Conservation (phyloP, 2,329 filamentous ascomycete species). For the Metarhizium humberi region DNA sequence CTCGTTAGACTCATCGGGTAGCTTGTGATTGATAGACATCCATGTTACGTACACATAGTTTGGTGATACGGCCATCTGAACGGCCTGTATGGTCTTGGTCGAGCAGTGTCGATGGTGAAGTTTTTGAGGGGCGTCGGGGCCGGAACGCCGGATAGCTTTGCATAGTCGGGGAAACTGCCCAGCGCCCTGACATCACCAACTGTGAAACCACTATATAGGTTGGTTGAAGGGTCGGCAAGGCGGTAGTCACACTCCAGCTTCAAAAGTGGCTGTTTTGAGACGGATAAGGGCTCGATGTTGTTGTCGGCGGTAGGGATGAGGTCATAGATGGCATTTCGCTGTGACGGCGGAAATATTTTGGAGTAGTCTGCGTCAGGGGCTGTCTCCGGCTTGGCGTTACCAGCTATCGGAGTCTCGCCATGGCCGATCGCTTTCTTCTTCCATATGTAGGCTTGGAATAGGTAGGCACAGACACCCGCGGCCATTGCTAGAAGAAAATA, state of each 20-base stretch:
- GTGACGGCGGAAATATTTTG: too few species aligned
- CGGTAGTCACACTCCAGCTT: too few species aligned
- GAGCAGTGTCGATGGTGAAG: conserved; percentile 61
- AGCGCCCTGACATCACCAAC: conserved; percentile 58
- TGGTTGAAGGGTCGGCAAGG: too few species aligned
- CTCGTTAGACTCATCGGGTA: background rate
- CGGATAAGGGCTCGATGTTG: too few species aligned
- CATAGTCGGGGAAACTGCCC: conserved; percentile 74
- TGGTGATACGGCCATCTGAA: conserved; percentile 82
- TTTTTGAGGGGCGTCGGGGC: background rate
- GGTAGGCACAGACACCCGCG: background rate
- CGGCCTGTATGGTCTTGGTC: conserved; percentile 68
- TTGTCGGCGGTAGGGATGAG: too few species aligned
- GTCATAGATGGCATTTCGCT: too few species aligned
- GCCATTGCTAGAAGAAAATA: background rate
- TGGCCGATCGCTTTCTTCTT: background rate
- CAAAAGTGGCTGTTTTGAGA: too few species aligned
- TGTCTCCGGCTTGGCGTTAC: background rate
- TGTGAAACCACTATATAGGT: conserved; percentile 51
- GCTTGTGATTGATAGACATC: background rate
- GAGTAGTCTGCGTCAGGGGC: background rate
- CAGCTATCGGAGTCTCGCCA: background rate
- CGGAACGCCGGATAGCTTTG: conserved; percentile 63
- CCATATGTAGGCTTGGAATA: background rate
- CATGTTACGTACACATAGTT: conserved; percentile 66